Evolutionary conservation across 2,329 filamentous ascomycete species (phyloP).

Genomic region (Trichoderma koningiopsis): DNA sequence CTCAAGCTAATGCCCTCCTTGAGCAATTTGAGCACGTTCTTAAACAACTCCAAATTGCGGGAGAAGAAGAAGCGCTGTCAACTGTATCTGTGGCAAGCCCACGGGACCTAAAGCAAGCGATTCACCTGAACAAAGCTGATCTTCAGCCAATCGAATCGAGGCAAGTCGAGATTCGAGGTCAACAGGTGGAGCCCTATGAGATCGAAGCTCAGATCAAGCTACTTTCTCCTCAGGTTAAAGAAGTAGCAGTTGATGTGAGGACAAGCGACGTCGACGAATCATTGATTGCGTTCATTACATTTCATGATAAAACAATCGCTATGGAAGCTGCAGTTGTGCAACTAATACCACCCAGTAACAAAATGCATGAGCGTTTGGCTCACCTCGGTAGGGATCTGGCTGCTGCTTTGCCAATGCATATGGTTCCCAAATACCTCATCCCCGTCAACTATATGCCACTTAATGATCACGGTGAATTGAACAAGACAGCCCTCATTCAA

Average conservation of each 20-base stretch:
- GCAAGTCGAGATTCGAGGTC: constrained; percentile 60
- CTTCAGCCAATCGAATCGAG: background rate
- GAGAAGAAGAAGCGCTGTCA: background rate
- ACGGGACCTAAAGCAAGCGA: constrained; percentile 11
- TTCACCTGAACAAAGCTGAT: background rate
- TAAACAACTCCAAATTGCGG: background rate
- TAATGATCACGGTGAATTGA: background rate
- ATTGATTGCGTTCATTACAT: constrained; percentile 2
- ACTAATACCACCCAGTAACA: background rate
- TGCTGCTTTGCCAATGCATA: background rate
- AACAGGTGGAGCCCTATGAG: constrained; percentile 49
- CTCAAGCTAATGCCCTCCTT: background rate
- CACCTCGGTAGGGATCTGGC: background rate
- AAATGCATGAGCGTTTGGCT: constrained; percentile 1
- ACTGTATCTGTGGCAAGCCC: background rate
- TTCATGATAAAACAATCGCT: background rate
- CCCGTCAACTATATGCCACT: constrained; percentile 4
- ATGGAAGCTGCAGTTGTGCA: background rate
- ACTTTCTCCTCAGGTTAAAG: background rate
- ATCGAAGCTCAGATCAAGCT: constrained; percentile 28
- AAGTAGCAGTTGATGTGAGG: background rate
- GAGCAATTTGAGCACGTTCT: constrained; percentile 18
- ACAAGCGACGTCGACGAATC: background rate
- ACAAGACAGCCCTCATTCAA: background rate
- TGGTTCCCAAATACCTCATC: constrained; percentile 19